Percentiles rank a stretch among this genome's conserved stretches.
Evolutionary conservation across 495 filamentous ascomycete genomes (phyloP).

Genomic region (Sphaerosporella brunnea): DNA sequence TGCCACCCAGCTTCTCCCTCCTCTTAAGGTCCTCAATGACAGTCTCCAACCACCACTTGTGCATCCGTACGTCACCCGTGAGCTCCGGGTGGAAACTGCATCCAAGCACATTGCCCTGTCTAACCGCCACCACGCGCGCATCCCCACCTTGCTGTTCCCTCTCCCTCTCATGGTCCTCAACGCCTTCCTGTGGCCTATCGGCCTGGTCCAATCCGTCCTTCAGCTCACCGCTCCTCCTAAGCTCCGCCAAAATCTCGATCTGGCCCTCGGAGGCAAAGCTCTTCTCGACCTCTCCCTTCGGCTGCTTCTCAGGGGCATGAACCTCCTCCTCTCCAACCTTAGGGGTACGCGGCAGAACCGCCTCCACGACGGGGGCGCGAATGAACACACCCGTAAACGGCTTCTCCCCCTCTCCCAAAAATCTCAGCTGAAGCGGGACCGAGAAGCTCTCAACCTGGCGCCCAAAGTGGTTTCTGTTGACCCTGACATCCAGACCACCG

Average conservation of each 20-base stretch:
- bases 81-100: constrained; percentile 96
- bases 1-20: constrained; percentile 14
- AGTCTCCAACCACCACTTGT: constrained; percentile 79
- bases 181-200: constrained; percentile 17
- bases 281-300: constrained; percentile 12
- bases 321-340: constrained; percentile 40
- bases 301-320: constrained; percentile 36
- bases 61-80: constrained; percentile 75
- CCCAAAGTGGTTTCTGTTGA: constrained; percentile 92
- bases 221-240: constrained; percentile 28
- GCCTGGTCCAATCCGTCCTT: constrained; percentile 28
- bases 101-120: constrained; percentile 85
- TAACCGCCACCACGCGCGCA: constrained; percentile 58
- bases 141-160: constrained; percentile 31
- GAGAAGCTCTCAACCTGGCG: constrained; percentile 88
- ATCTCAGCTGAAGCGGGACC: constrained; percentile 53
- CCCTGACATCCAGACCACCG: constrained; percentile 75
- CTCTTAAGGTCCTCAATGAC: constrained; percentile 33
- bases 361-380: constrained; percentile 81
- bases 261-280: constrained; percentile 16
- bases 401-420: constrained; percentile 35
- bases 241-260: constrained; percentile 42
- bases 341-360: constrained; percentile 36
- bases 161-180: constrained; percentile 27
- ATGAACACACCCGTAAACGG: constrained; percentile 82